Base-by-base conservation (phyloP, 768 basidiomycete species). In the Tulasnella sp. region DNA sequence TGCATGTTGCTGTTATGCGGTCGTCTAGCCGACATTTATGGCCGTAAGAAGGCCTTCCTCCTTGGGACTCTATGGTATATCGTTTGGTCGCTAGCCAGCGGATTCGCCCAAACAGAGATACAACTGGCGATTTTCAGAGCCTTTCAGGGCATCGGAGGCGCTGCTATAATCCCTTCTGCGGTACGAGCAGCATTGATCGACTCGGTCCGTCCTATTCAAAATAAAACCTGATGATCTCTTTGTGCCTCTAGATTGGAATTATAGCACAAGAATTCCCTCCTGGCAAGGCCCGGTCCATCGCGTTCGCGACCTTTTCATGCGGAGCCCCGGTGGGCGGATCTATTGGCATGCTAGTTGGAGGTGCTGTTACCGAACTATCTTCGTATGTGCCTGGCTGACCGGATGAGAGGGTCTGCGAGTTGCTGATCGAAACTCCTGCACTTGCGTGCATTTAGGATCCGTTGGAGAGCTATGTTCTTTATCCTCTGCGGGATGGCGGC, bases 301-400 rank as follows among this genome's bases (percentile, higher is more conserved):
- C 95, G 0, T 97, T 97, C 82, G 90, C 96, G 0, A 91, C 92
- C 0, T 97, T 96, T 82, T 89, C 93, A 0, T 94, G 95, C 0
- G 96, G 96, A 37, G 94, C 93, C 0, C 95, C 96, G 0, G 84
- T 96, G 7, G 96, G 96, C 0, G 93, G 89, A 0, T 93, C 90
- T 0, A 86, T 96, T 20, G 95, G 96, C 1, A 88, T 88, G 42
- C 86, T 91, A 0, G 80, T 95, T 0, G 95, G 95, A 24, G 79
- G 72, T 6, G 75, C 79, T 24, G 34, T 80, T 7, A 80, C 79
- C 16, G 89, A 94, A 83, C 86, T 88, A 11, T 86, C 86, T 73
- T 40, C 75, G 88, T 89, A 80, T 78, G 86, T 84, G 2, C 3
- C n/a, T 1, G 16, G 42, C 11, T 42, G 20, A n/a, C 1, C 3